A percentile compares a stretch with the other conserved stretches of the same genome.
Evolutionary conservation across 2,329 filamentous ascomycete species (phyloP).

Genomic region (Xylariaceae sp.): DNA sequence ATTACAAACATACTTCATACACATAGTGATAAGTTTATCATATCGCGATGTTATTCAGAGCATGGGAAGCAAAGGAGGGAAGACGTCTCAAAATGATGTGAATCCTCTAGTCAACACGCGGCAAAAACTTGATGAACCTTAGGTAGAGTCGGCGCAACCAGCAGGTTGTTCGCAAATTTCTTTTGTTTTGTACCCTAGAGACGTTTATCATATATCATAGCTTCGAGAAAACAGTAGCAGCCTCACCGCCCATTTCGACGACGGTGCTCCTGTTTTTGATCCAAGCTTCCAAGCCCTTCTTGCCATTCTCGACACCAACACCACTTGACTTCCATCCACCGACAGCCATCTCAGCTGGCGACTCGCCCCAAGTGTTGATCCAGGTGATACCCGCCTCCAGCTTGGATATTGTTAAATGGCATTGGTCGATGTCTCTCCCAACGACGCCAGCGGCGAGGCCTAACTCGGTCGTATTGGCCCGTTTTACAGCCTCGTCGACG

Average conservation of each 20-base stretch:
- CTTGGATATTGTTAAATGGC: conserved; percentile 66
- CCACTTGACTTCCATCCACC: conserved; percentile 92
- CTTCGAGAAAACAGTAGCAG: conserved; percentile 71
- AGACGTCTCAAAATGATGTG: neutral
- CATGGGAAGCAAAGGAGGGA: too few relatives aligned
- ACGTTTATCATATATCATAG: conserved; percentile 39
- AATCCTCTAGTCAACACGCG: neutral
- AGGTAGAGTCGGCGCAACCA: neutral
- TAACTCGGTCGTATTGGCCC: conserved; percentile 73
- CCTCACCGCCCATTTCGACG: conserved; percentile 72
- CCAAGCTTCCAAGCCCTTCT: conserved; percentile 75
- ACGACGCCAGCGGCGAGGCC: conserved; percentile 84
- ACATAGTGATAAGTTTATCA: too few relatives aligned
- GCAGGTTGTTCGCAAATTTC: too few relatives aligned
- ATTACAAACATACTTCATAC: too few relatives aligned
- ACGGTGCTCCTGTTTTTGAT: conserved; percentile 83
- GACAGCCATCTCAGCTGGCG: conserved; percentile 85
- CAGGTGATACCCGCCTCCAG: conserved; percentile 85
- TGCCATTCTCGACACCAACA: conserved; percentile 81
- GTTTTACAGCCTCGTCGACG: conserved; percentile 63
- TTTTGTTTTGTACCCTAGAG: neutral
- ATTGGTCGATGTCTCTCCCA: conserved; percentile 67
- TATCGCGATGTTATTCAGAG: too few relatives aligned
- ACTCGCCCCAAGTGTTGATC: conserved; percentile 94
- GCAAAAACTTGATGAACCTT: neutral